Percentiles rank a stretch among this genome's conserved stretches.
Evolutionary conservation across 129 eudicot species (phyloP).

Genomic region (Cynara cardunculus): DNA sequence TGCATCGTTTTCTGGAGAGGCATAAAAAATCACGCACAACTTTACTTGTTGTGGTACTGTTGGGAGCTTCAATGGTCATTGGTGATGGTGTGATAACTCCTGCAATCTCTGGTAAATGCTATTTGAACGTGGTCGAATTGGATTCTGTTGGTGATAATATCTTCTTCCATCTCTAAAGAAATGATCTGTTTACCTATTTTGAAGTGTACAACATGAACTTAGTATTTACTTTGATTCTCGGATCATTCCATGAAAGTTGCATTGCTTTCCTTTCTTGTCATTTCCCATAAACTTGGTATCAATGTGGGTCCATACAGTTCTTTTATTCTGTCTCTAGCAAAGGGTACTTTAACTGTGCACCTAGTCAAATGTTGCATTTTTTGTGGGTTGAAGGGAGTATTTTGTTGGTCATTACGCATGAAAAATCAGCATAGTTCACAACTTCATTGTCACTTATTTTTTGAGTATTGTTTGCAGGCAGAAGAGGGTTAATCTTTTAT

Average conservation of each 20-base stretch:
- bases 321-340: not conserved
- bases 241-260: not conserved
- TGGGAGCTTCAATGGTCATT: slow-evolving; percentile 48
- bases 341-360: not conserved
- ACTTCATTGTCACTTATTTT: too few species aligned
- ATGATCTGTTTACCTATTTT: not conserved
- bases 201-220: not conserved
- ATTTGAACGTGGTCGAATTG: not conserved
- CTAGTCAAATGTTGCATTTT: not conserved
- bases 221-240: not conserved
- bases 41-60: slow-evolving; percentile 28
- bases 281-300: not conserved
- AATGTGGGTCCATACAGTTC: not conserved
- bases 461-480: too few species aligned
- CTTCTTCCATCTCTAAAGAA: not conserved
- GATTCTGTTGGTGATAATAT: not conserved
- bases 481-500: not conserved
- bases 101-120: slow-evolving; percentile 38
- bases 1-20: slow-evolving; percentile 49
- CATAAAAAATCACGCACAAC: slow-evolving; percentile 35
- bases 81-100: slow-evolving; percentile 55
- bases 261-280: not conserved
- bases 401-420: not conserved
- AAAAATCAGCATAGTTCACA: not conserved
- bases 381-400: not conserved